Conservation (phyloP, 768 basidiomycete genomes). For the Porphyrellus cyaneotinctus region DNA sequence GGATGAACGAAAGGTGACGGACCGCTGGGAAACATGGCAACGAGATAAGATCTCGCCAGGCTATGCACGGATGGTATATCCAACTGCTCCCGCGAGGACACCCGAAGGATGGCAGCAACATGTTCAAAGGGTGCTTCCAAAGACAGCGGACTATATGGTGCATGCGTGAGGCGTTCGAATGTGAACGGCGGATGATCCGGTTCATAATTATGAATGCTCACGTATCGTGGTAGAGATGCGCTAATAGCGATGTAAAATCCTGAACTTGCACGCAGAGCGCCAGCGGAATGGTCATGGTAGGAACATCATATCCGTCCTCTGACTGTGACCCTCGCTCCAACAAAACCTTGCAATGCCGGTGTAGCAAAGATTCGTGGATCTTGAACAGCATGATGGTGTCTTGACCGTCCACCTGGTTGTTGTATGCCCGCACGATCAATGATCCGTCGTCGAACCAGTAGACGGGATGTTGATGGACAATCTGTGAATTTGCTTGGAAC, state of each 20-base stretch:
- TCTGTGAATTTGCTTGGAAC: not conserved
- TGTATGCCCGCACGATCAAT: constrained; percentile 44
- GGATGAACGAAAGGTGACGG: constrained; percentile 42
- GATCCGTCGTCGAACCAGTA: constrained; percentile 72
- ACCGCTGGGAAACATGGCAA: constrained; percentile 46
- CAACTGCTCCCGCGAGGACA: constrained; percentile 51
- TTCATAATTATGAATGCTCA: constrained; percentile 36
- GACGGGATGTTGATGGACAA: constrained; percentile 36
- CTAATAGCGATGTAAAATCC: constrained; percentile 57
- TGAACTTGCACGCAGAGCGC: constrained; percentile 35
- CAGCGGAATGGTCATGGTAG: constrained; percentile 33
- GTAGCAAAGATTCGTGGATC: constrained; percentile 51
- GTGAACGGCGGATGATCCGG: not conserved
- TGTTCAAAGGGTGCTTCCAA: constrained; percentile 41
- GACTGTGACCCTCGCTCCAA: constrained; percentile 4
- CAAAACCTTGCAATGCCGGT: constrained; percentile 42
- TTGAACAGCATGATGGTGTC: constrained; percentile 41
- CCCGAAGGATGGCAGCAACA: constrained; percentile 53
- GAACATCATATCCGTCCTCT: constrained; percentile 5
- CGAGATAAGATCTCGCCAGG: constrained; percentile 40
- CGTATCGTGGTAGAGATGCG: constrained; percentile 65
- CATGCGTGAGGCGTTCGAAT: not conserved
- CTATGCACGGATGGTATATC: constrained; percentile 53
- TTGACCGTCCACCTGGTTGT: constrained; percentile 11
- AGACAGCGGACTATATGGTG: constrained; percentile 42